Evolutionary conservation across 2,329 filamentous ascomycete genomes (phyloP), one percentile per base, ranked within the genome.

Genomic region (Neoscytalidium dimidiatum): DNA sequence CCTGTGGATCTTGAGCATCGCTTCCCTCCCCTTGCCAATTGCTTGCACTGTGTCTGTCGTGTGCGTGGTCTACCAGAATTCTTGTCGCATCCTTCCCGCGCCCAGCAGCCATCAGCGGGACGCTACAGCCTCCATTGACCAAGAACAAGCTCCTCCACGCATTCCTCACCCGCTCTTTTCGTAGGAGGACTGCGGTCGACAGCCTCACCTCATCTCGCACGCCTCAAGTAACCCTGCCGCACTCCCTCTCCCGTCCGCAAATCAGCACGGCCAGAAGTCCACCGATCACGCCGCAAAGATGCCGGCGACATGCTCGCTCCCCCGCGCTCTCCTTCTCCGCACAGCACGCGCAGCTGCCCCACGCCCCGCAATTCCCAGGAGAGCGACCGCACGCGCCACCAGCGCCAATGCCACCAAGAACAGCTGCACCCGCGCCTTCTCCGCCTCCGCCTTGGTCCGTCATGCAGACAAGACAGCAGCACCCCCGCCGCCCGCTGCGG

Each of bases 301-400:
- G 53, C 35, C 53, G 35, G 19, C 52, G 41, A 17, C 35, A 14
- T 3, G 17, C 1, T 13, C 41, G 19, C 38, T 60, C 13, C 38
- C 56, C 56, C 56, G 56, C 56, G 56, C 38, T n/a, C 52, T 56
- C 53, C 53, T 57, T 21, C 35, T 57, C 35, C 53, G 53, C 53
- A 57, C 53, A 3, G 23, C 33, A 23, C 23, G 31, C 17, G 23
- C 33, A 14, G 13, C 4, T 51, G 31, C 58, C 58, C 58, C 61
- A 13, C 49, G 41, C 29, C 62, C 51, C 51, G 62, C 49, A 33
- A 2, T 56, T 21, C 21, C 28, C 7, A 31, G 31, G 11, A 28
- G 5, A 23, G 35, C 48, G 23, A 26, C 49, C 21, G 53, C 56
- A 31, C 28, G 28, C 38, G 28, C 26, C 35, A 23, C 28, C n/a